Evolutionary conservation across 2,329 filamentous ascomycete species (phyloP).

Genomic region (Fusarium proliferatum): DNA sequence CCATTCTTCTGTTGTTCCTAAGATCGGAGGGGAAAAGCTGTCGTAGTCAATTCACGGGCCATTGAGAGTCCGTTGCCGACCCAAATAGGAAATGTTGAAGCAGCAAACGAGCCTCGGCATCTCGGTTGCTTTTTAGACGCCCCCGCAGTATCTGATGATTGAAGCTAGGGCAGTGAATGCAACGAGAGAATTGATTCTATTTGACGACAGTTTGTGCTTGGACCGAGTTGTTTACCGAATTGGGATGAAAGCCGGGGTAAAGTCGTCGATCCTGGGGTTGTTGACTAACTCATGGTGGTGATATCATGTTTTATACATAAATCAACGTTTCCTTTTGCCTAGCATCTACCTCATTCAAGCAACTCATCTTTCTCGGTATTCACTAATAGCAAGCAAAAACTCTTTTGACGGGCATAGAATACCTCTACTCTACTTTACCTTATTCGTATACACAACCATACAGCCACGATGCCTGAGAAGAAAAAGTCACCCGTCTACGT

Average conservation of each 20-base stretch:
- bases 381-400: conserved; percentile 21
- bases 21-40: too few species aligned
- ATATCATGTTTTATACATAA: conserved; percentile 20
- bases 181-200: conserved; percentile 12
- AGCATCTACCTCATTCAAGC: background rate
- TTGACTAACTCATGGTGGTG: background rate
- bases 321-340: background rate
- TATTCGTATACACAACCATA: background rate
- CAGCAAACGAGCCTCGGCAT: conserved; percentile 34
- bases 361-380: background rate
- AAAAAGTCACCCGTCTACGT: conserved; percentile 77
- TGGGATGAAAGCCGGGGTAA: conserved; percentile 19
- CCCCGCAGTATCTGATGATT: conserved; percentile 32
- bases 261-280: conserved; percentile 8
- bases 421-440: background rate
- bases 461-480: conserved; percentile 59
- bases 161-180: conserved; percentile 28
- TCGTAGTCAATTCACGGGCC: background rate
- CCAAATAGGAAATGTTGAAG: conserved; percentile 13
- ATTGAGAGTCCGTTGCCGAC: background rate
- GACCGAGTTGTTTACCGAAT: conserved; percentile 26
- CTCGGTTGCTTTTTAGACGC: conserved; percentile 24
- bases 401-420: background rate
- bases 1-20: background rate
- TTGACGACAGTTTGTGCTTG: conserved; percentile 9